phyloP scores from a whole-genome alignment of 2,329 filamentous ascomycete species.

The Onygenales sp. region DNA sequence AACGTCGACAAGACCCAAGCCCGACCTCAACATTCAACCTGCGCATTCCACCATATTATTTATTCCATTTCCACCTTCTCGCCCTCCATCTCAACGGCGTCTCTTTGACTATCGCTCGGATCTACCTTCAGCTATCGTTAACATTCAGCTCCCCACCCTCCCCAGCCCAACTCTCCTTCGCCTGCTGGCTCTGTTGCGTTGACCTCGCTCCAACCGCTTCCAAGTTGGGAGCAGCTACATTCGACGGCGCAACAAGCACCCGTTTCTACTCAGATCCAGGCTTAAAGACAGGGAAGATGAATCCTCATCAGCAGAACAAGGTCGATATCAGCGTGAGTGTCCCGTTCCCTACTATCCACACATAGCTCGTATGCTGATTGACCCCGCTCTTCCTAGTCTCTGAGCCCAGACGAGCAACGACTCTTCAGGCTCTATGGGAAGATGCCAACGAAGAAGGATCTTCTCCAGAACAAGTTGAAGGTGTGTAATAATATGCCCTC shows the following conservation, averaged over 20 bases:
- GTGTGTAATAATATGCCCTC: constrained; percentile 26
- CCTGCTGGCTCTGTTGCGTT: too few relatives aligned
- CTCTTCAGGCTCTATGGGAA: constrained; percentile 97
- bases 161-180: too few relatives aligned
- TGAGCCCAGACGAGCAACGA: constrained; percentile 90
- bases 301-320: constrained; percentile 97
- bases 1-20: not conserved
- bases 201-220: too few relatives aligned
- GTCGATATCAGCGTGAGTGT: constrained; percentile 81
- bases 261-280: constrained; percentile 1
- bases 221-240: constrained; percentile 4
- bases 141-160: too few relatives aligned
- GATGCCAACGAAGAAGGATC: constrained; percentile 88
- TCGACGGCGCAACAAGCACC: not conserved
- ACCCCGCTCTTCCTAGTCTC: constrained; percentile 48
- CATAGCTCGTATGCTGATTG: constrained; percentile 2
- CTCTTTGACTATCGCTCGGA: too few relatives aligned
- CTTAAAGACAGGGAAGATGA: constrained; percentile 51
- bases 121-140: too few relatives aligned
- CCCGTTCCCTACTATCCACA: too few relatives aligned
- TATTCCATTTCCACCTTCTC: too few relatives aligned
- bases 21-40: too few relatives aligned
- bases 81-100: too few relatives aligned
- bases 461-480: constrained; percentile 96
- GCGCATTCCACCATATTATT: too few relatives aligned